Conservation (phyloP, 2,329 filamentous ascomycete species). For the Talaromyces sp. region DNA sequence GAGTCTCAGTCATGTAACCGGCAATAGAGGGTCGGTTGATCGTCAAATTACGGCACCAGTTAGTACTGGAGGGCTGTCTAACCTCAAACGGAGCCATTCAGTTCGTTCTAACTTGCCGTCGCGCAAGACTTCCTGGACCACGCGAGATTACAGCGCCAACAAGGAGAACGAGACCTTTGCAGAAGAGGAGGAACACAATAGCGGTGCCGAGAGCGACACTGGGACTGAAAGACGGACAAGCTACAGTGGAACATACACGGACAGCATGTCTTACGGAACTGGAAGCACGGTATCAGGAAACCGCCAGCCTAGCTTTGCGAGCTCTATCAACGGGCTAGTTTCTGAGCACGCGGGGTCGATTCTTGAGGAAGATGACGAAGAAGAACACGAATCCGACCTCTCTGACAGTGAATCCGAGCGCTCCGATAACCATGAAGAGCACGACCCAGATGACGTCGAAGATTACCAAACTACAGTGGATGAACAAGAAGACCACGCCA, state of each 20-base stretch:
- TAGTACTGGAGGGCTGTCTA: slow-evolving; percentile 41
- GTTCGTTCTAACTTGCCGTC: slow-evolving; percentile 58
- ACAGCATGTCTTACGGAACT: slow-evolving; percentile 30
- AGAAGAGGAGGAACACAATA: slow-evolving; percentile 55
- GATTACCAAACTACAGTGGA: slow-evolving; percentile 10
- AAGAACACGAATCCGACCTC: slow-evolving; percentile 10
- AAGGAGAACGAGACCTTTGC: slow-evolving; percentile 60
- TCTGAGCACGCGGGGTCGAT: slow-evolving; percentile 21
- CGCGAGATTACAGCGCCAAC: slow-evolving; percentile 38
- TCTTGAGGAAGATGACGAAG: slow-evolving; percentile 18
- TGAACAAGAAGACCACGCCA: slow-evolving; percentile 5
- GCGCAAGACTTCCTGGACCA: slow-evolving; percentile 67
- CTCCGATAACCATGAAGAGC: slow-evolving; percentile 8
- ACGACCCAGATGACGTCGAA: slow-evolving; percentile 12
- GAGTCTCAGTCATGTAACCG: slow-evolving; percentile 82
- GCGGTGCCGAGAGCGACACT: slow-evolving; percentile 45
- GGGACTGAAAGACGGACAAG: slow-evolving; percentile 40
- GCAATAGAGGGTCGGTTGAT: slow-evolving; percentile 49
- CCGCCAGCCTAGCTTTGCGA: slow-evolving; percentile 34
- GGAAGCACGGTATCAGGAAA: slow-evolving; percentile 33
- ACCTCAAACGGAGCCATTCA: slow-evolving; percentile 71
- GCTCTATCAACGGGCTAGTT: slow-evolving; percentile 30
- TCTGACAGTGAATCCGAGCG: slow-evolving; percentile 12
- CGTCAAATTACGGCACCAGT: slow-evolving; percentile 23
- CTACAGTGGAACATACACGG: slow-evolving; percentile 36